A percentile compares a stretch with the other conserved stretches of the same genome.
phyloP scores from a whole-genome alignment of 345 rosid species.

The Eucalyptus victrix region DNA sequence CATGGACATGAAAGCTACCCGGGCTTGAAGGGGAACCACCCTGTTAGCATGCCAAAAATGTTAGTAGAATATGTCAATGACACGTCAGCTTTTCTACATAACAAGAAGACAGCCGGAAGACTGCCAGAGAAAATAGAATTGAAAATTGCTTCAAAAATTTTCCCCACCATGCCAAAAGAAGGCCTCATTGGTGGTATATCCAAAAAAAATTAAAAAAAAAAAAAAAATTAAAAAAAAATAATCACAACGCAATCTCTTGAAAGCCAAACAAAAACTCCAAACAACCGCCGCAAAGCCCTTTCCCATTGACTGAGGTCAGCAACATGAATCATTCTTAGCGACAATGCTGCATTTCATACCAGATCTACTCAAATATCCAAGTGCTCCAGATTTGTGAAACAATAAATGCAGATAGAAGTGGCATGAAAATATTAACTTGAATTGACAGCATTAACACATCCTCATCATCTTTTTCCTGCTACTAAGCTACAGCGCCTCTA shows the following conservation, averaged over 20 bases:
- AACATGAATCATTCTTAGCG: background rate
- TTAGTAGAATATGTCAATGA: background rate
- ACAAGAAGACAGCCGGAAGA: background rate
- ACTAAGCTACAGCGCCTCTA: background rate
- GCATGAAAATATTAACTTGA: background rate
- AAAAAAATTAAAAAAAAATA: background rate
- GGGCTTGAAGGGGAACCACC: constrained; percentile 90
- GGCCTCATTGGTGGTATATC: background rate
- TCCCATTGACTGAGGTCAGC: background rate
- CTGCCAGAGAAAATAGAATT: background rate
- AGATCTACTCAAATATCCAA: background rate
- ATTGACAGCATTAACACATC: background rate
- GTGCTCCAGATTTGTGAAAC: background rate
- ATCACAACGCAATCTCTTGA: background rate
- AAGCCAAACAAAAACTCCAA: background rate
- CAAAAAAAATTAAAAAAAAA: no score
- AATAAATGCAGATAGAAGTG: background rate
- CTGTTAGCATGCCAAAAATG: constrained; percentile 21
- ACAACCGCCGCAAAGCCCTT: background rate
- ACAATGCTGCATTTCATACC: background rate
- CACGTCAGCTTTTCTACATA: background rate
- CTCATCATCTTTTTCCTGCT: background rate
- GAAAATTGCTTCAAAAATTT: background rate
- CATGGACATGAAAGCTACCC: constrained; percentile 89
- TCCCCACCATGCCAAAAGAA: background rate